Evolutionary conservation across 768 basidiomycete species (phyloP).

Genomic region (Amylocystis lapponica): DNA sequence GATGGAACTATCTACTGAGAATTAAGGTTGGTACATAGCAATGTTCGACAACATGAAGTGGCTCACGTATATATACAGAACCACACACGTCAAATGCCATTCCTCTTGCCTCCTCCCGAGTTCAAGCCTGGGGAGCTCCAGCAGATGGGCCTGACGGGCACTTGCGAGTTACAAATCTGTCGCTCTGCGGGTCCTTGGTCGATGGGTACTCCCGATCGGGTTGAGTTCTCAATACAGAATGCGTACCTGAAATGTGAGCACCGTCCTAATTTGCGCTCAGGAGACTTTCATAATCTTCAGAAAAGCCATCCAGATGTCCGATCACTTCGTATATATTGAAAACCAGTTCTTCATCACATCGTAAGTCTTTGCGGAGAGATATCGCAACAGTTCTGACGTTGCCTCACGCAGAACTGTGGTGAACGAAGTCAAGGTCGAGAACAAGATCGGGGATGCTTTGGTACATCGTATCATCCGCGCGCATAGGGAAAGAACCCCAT

Average conservation of each 20-base stretch:
- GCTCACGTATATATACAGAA: conserved; percentile 47
- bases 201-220: conserved; percentile 76
- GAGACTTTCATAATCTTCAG: background rate
- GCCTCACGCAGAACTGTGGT: conserved; percentile 57
- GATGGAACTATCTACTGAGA: conserved; percentile 92
- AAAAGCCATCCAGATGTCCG: conserved; percentile 84
- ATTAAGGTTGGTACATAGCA: conserved; percentile 63
- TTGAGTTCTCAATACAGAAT: conserved; percentile 91
- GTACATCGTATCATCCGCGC: conserved; percentile 89
- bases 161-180: conserved; percentile 96
- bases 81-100: conserved; percentile 88
- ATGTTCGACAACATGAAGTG: background rate
- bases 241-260: conserved; percentile 80
- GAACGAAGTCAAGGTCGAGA: conserved; percentile 83
- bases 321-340: conserved; percentile 98
- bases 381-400: background rate
- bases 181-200: conserved; percentile 97
- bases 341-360: conserved; percentile 91
- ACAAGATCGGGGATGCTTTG: conserved; percentile 91
- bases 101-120: conserved; percentile 89
- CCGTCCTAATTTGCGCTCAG: background rate
- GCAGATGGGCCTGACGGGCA: conserved; percentile 82
- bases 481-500: conserved; percentile 69
- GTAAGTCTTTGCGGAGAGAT: conserved; percentile 35
- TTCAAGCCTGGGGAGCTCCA: conserved; percentile 78